Base-by-base conservation (phyloP, 306 rosid species). In the Astragalus membranaceus region DNA sequence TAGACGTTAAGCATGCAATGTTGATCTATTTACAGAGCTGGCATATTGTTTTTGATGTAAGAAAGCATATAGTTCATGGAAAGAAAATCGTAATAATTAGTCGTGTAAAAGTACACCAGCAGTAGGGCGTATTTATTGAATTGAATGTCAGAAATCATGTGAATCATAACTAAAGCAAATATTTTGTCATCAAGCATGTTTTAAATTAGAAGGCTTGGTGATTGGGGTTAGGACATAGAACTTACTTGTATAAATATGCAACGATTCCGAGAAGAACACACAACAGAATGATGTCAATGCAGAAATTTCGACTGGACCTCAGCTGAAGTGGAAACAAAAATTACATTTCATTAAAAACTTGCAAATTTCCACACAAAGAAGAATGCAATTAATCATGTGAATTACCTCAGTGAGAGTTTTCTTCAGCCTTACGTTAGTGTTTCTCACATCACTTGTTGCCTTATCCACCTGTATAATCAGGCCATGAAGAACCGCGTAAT, bases 281-380 rank as follows among this genome's bases (percentile, higher is more conserved):
- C 47, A 91, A 60, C 74, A 94, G 89, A 79, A 80, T 50, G 49
- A 91, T 89, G 87, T 94, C 96, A 4, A 94, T 87, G 86, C 87
- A 83, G 84, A 94, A 91, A 81, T 94, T 94, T 85, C 79, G 81
- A 78, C 87, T 84, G n/a, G 95, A 86, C 79, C 97, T 88, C 88
- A 94, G 48, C 97, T 94, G 85, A 23, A 66, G 75, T 36, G 13
- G 67, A 75, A 62, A 58, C 78, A 61, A 77, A 81, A 74, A 37
- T 57, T 57, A 41, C 16, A 33, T 17, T 62, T 76, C 41, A 64
- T 47, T 14, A 33, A 71, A 73, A 64, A 74, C 47, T 37, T 51
- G 17, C 16, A 68, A 16, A 53, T 54, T 48, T 51, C 12, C 30
- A 17, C 30, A 48, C 12, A 63, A 68, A 60, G 35, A 12, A 49